Conservation (phyloP, 306 rosid species). For the Sophora flavescens region DNA sequence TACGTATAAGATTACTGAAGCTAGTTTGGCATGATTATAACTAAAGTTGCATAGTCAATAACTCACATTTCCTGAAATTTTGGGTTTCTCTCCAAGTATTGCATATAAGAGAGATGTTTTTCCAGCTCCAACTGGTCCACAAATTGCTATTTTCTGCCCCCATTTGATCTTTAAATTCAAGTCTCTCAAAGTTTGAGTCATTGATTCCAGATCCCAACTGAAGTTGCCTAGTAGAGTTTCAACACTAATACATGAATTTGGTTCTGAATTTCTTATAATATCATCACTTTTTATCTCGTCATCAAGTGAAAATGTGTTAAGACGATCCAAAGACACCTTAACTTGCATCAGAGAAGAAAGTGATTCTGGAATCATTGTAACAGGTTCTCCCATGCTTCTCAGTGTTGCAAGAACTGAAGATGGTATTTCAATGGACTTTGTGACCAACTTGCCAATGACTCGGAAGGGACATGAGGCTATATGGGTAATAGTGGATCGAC, state of each 20-base stretch:
- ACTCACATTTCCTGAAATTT: slow-evolving; percentile 62
- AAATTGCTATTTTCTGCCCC: slow-evolving; percentile 69
- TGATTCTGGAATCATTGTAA: slow-evolving; percentile 69
- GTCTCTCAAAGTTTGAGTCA: slow-evolving; percentile 50
- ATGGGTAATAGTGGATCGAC: no score
- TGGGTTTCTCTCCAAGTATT: slow-evolving; percentile 69
- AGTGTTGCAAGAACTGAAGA: slow-evolving; percentile 66
- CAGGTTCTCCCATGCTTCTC: slow-evolving; percentile 66
- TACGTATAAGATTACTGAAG: neutral
- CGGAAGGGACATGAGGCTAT: no score
- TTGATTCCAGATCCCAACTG: slow-evolving; percentile 60
- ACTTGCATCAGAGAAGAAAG: slow-evolving; percentile 69
- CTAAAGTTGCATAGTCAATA: neutral
- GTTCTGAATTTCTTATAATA: slow-evolving; percentile 26
- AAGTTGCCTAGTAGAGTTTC: slow-evolving; percentile 55
- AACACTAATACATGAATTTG: slow-evolving; percentile 27
- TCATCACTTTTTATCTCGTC: slow-evolving; percentile 58
- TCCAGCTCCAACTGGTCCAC: slow-evolving; percentile 74
- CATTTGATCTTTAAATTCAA: slow-evolving; percentile 48
- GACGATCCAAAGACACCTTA: slow-evolving; percentile 68
- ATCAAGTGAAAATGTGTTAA: slow-evolving; percentile 62
- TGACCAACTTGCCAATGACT: no score
- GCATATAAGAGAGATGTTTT: slow-evolving; percentile 69
- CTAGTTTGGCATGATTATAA: neutral
- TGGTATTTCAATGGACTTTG: no score